Evolutionary conservation across 345 rosid genomes (phyloP).

Genomic region (Pseudoturritis turrita): DNA sequence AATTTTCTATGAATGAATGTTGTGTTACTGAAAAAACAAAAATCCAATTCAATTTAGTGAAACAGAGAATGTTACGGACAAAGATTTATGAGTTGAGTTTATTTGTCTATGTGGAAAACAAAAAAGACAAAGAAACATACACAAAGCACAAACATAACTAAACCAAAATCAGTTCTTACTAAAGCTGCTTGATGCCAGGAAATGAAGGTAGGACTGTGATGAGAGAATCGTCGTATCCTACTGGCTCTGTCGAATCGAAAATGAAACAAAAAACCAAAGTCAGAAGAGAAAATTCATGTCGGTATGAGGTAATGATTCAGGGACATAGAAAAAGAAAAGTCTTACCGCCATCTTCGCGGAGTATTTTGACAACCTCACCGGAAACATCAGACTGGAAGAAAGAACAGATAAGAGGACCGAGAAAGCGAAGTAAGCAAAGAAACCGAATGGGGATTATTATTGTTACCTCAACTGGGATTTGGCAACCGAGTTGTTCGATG

Average conservation of each 20-base stretch:
- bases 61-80: not conserved
- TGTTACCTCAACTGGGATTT: constrained; percentile 66
- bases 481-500: constrained; percentile 75
- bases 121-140: not conserved
- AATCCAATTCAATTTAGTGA: not conserved
- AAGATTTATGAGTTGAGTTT: not conserved
- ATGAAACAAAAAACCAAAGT: not conserved
- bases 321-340: not conserved
- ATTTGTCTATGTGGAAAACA: not conserved
- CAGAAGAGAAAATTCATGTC: not conserved
- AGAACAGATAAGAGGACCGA: not conserved
- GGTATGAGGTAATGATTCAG: not conserved
- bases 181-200: constrained; percentile 82
- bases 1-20: constrained; percentile 10
- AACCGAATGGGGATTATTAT: not conserved
- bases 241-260: constrained; percentile 48
- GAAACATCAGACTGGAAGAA: constrained; percentile 60
- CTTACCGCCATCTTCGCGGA: constrained; percentile 71
- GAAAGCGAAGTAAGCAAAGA: not conserved
- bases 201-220: constrained; percentile 73
- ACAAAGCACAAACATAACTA: not conserved
- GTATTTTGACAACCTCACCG: constrained; percentile 70
- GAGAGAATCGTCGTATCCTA: constrained; percentile 80
- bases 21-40: not conserved
- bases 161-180: constrained; percentile 27